Percentiles rank a stretch among this genome's conserved stretches.
Conservation (phyloP, 1,139 yeast species). For the Candida sanyaensis region DNA sequence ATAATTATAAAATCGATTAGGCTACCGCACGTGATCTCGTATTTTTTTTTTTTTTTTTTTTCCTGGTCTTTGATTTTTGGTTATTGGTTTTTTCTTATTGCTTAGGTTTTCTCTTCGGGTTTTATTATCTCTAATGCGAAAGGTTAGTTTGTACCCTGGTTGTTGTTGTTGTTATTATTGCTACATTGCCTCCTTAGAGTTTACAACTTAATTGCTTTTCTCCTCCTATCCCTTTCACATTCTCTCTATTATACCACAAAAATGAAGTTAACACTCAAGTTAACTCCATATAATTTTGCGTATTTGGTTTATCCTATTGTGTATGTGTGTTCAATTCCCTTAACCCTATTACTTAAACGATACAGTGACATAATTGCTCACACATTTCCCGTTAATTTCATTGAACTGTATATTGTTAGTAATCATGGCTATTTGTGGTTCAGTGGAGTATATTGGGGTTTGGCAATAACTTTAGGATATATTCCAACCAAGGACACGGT, state of each 20-base stretch:
- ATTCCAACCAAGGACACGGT: slow-evolving; percentile 1
- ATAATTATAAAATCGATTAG: background rate
- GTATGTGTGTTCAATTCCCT: slow-evolving; percentile 21
- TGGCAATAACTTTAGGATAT: slow-evolving; percentile 4
- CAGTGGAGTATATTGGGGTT: slow-evolving; percentile 17
- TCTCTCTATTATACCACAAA: background rate
- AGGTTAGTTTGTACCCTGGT: too few species aligned
- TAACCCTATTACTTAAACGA: slow-evolving; percentile 14
- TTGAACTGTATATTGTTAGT: slow-evolving; percentile 25
- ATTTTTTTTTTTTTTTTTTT: background rate
- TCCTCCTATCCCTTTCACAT: too few species aligned
- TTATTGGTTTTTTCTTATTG: background rate
- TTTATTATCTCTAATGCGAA: too few species aligned
- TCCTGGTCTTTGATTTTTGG: background rate
- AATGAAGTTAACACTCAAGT: background rate
- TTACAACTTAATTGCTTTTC: background rate
- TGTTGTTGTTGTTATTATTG: too few species aligned
- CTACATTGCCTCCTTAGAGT: too few species aligned
- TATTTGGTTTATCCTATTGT: slow-evolving; percentile 15
- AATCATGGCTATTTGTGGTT: slow-evolving; percentile 33
- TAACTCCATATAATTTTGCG: slow-evolving; percentile 6
- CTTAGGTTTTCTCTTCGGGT: too few species aligned
- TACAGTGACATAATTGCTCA: slow-evolving; percentile 16
- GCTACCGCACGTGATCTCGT: slow-evolving; percentile 4
- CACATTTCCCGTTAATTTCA: slow-evolving; percentile 16